A percentile compares a stretch with the other conserved stretches of the same genome.
phyloP scores from a whole-genome alignment of 2,329 filamentous ascomycete genomes.

The Paraconiothyrium sp. region DNA sequence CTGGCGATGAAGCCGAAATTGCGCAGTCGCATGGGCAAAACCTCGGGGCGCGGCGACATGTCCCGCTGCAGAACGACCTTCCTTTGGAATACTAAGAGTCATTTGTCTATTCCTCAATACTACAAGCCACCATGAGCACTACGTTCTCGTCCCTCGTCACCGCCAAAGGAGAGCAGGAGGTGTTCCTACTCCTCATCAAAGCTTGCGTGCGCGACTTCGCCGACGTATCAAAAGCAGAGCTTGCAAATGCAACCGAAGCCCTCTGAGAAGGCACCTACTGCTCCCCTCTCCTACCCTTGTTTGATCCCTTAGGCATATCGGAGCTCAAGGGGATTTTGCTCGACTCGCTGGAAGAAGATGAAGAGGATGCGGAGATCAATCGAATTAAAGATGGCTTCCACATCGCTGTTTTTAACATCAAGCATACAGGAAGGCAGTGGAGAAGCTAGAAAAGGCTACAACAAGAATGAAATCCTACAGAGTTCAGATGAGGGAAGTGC shows the following conservation, averaged over 20 bases:
- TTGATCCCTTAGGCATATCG: neutral
- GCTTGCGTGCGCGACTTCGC: neutral
- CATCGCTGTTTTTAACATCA: neutral
- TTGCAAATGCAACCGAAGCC: neutral
- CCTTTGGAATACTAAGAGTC: neutral
- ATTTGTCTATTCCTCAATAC: neutral
- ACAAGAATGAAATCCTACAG: neutral
- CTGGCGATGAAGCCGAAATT: neutral
- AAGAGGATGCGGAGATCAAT: neutral
- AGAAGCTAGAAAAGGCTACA: neutral
- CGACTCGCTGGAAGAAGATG: neutral
- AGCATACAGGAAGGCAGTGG: neutral
- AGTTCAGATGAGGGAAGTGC: neutral
- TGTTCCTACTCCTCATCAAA: neutral
- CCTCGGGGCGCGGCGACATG: neutral
- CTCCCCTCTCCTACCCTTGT: neutral
- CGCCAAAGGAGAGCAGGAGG: neutral
- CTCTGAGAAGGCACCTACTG: neutral
- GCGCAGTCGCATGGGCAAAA: neutral
- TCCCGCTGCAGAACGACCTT: neutral
- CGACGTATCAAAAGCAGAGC: neutral
- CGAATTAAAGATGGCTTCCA: neutral
- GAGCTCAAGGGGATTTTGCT: neutral
- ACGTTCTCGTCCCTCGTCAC: neutral
- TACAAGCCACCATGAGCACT: neutral